These are phyloP conservation scores for Dipteronia dyeriana DNA, from an alignment of 345 rosid genomes.

Conservation along the genomic window DNA sequence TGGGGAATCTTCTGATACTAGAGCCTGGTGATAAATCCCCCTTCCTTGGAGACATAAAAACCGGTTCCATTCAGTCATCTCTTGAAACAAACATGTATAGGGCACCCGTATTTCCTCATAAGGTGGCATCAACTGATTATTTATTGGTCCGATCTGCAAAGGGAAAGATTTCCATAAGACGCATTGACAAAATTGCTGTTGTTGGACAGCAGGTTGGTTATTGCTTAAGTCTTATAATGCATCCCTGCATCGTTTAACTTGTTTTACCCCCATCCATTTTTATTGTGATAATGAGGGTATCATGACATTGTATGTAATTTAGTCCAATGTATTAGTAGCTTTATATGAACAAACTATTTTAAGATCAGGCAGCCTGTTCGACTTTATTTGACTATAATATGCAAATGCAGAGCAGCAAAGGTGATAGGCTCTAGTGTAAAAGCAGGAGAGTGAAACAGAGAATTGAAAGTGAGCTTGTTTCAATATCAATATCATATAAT, in stretches of 20 bases:
- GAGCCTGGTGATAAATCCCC: slow-evolving; percentile 96
- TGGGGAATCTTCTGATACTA: slow-evolving; percentile 69
- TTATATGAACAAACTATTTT: not conserved
- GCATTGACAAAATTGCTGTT: slow-evolving; percentile 84
- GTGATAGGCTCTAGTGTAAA: not conserved
- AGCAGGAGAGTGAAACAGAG: no score
- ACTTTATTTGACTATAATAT: not conserved
- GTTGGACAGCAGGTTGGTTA: slow-evolving; percentile 93
- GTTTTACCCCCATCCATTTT: not conserved
- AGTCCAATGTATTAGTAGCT: not conserved
- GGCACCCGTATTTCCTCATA: slow-evolving; percentile 87
- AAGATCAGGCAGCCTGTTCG: not conserved
- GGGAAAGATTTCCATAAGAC: slow-evolving; percentile 91
- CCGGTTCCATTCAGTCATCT: slow-evolving; percentile 82
- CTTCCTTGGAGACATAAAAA: slow-evolving; percentile 88
- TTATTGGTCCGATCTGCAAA: slow-evolving; percentile 90
- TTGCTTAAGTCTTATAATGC: not conserved
- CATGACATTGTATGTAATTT: not conserved
- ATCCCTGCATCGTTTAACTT: not conserved
- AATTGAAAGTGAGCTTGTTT: no score
- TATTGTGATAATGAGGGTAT: not conserved
- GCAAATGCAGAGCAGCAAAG: not conserved
- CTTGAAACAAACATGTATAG: slow-evolving; percentile 93
- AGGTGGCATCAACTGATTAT: slow-evolving; percentile 81
- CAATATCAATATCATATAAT: no score